Base-by-base conservation (phyloP, 306 rosid genomes). In the Medicago lupulina region DNA sequence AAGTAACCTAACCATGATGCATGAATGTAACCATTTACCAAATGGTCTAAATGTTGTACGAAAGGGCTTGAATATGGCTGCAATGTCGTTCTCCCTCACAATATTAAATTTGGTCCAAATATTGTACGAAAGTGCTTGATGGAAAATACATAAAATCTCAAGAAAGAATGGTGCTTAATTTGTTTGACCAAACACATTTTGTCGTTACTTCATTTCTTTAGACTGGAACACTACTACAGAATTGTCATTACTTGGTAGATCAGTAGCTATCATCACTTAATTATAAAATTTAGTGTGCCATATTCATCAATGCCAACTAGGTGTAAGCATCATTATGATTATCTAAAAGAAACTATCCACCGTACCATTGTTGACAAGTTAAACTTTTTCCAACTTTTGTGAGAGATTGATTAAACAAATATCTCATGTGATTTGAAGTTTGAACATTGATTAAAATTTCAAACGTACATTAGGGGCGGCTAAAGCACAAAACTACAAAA, bases 21-120 rank as follows among this genome's bases (percentile, higher is more conserved):
- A 51, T 72, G 83, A 79, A 72, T 65, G 60, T 58, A 68, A 71
- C 63, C 70, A 44, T 68, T 77, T 70, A 77, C 53, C 36, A 58
- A 77, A 64, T 36, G 21, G 23, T 62, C 46, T 21, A 62, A 34
- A 62, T 34, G 23, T 64, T 43, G 63, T 65, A 18, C 61, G 60
- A 73, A 65, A 61, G 69, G 46, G 74, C 70, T 40, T 55, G 74
- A 73, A 28, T 28, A 28, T 67, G 34, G 70, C 78, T 66, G 49
- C 41, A 54, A 2, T 19, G 70, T 80, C 63, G 13, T 19, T 61
- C 67, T 61, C 67, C 67, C 67, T 61, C 67, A 43, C 43, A 7
- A 31, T 7, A 60, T 11, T 31, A 15, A 31, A 9, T 31, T 61
- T 15, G 40, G 19, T 17, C 31, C 31, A 17, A 21, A 54, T 9